Base-by-base conservation (phyloP, 1,284 basidiomycete genomes). In the Fomitopsis schrenkii region DNA sequence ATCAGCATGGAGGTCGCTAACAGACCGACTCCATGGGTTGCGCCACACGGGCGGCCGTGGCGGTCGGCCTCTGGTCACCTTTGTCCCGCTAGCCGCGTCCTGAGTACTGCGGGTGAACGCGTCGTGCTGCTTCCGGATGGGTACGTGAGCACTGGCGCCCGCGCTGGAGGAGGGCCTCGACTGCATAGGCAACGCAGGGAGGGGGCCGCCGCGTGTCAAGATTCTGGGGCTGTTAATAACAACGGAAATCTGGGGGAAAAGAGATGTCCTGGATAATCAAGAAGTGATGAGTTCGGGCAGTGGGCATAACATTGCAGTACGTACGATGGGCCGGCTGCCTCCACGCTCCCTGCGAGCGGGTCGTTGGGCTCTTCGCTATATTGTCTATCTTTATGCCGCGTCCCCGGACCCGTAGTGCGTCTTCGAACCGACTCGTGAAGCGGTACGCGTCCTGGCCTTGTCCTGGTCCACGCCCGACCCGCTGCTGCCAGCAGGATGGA, bases 401-500 rank as follows among this genome's bases (percentile, higher is more conserved):
- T 7, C 9, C 28, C 52, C 12, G 35, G 35, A 1, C 12, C 35
- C 4, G 17, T 40, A 14, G 52, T 26, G 2, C 22, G 28, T 19
- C 55, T 48, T 26, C 57, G 45, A 14, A 19, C 55, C 26, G 46
- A 40, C 36, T 22, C 61, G 17, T 61, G 56, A 63, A 69, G 67
- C 64, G 65, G 62, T 57, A 55, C 63, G 58, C 67, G 68, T 56
- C 62, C 54, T 50, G 68, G 70, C 58, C 57, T 65, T 52, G 71
- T 72, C 64, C 65, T 70, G 59, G 73, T 67, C 83, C 83, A 86
- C 56, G 84, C 83, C 59, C 78, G 78, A 63, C 75, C 75, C 46
- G 84, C 83, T 64, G 83, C 83, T 42, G 74, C 74, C 63, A 81
- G 80, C 3, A 85, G 74, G 41, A 80, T 75, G 54, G 76, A 74